Conservation (phyloP, 441 rosid genomes). For the Hypseocharis bilobata region DNA sequence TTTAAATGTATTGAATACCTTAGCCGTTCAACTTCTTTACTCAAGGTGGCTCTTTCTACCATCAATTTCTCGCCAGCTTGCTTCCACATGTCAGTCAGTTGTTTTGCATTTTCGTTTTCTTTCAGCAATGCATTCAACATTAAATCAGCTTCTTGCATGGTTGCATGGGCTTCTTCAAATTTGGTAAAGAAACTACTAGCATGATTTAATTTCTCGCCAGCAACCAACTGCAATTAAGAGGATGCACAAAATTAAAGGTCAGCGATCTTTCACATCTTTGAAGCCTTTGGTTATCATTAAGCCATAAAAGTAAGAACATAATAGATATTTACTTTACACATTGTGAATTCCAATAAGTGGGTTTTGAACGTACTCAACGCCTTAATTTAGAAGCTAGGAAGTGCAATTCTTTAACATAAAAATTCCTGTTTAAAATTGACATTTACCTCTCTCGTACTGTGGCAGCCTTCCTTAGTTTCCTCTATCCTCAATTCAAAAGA, state of each 20-base stretch:
- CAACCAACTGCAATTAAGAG: conserved; percentile 34
- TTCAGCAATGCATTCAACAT: conserved; percentile 54
- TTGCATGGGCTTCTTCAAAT: conserved; percentile 58
- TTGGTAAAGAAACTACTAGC: conserved; percentile 46
- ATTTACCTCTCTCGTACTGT: conserved; percentile 31
- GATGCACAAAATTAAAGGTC: conserved; percentile 22
- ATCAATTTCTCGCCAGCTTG: conserved; percentile 51
- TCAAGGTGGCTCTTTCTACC: conserved; percentile 42
- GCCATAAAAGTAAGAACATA: not conserved
- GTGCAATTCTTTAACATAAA: not conserved
- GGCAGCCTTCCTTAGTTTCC: conserved; percentile 29
- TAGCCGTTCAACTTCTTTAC: conserved; percentile 52
- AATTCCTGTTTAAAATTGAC: conserved; percentile 14
- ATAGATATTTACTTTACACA: not conserved
- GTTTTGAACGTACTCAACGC: too few species aligned
- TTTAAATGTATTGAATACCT: conserved; percentile 38
- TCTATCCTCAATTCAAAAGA: conserved; percentile 29
- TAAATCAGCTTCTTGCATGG: conserved; percentile 72
- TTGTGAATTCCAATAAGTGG: too few species aligned
- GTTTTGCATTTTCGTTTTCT: conserved; percentile 54
- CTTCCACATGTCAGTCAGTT: conserved; percentile 44
- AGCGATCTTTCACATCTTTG: conserved; percentile 7
- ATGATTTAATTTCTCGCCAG: conserved; percentile 33
- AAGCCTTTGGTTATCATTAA: not conserved
- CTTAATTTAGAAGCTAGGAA: not conserved